These are phyloP conservation scores for Pseudozyma thailandica DNA, from an alignment of 1,284 basidiomycete genomes.

Conservation along the genomic window DNA sequence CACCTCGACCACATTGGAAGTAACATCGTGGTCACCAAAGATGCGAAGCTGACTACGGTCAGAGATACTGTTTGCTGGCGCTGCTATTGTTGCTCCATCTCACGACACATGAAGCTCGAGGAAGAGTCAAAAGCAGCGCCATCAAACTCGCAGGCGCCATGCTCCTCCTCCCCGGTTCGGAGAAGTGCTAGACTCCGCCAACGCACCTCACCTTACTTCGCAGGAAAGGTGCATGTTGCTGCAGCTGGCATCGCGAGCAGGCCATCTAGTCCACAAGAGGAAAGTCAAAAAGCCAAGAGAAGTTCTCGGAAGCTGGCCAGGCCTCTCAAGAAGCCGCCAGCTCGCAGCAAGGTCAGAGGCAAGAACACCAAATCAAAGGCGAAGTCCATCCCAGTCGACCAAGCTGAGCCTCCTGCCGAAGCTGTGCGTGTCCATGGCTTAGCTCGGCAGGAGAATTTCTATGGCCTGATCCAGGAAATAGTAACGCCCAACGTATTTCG, in stretches of 20 bases:
- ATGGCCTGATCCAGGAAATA: constrained; percentile 44
- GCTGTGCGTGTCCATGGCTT: constrained; percentile 28
- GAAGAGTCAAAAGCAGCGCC: neutral
- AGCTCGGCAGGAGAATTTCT: constrained; percentile 29
- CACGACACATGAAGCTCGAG: neutral
- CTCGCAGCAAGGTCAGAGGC: neutral
- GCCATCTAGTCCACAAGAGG: too few species aligned
- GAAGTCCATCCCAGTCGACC: neutral
- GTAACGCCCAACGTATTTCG: constrained; percentile 43
- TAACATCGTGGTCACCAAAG: too few species aligned
- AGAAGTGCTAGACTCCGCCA: constrained; percentile 18
- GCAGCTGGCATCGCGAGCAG: neutral
- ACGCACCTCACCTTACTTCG: constrained; percentile 22
- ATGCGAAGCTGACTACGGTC: too few species aligned
- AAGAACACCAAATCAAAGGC: neutral
- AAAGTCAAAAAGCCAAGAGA: neutral
- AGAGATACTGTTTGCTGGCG: too few species aligned
- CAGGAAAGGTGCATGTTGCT: neutral
- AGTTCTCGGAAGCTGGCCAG: neutral
- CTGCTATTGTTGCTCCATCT: too few species aligned
- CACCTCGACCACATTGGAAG: too few species aligned
- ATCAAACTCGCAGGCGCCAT: neutral
- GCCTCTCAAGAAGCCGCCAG: neutral
- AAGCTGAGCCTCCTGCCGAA: too few species aligned
- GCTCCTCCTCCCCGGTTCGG: neutral